phyloP scores from a whole-genome alignment of 179 eudicot genomes.

The Camellia oleifera region DNA sequence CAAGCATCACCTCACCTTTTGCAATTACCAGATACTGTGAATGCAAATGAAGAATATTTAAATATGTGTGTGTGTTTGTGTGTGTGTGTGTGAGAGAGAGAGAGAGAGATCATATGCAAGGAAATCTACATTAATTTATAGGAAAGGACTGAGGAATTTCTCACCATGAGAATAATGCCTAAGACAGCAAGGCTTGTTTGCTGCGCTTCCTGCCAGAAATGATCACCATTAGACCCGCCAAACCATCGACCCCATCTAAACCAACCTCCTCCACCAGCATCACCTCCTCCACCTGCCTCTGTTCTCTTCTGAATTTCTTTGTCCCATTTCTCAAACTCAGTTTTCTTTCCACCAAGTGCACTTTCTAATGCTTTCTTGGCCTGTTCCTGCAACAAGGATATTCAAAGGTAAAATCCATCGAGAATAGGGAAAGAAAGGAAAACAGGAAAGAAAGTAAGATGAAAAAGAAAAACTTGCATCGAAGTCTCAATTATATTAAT shows the following conservation, averaged over 20 bases:
- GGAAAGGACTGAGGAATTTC: neutral
- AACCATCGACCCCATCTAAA: constrained; percentile 67
- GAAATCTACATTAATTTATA: neutral
- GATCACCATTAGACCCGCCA: constrained; percentile 59
- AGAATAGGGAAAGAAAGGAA: neutral
- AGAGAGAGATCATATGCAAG: neutral
- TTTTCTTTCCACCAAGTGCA: constrained; percentile 76
- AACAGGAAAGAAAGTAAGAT: neutral
- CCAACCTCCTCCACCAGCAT: constrained; percentile 83
- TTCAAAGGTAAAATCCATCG: neutral
- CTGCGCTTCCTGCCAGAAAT: constrained; percentile 89
- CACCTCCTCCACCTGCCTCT: constrained; percentile 63
- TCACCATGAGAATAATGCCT: constrained; percentile 56
- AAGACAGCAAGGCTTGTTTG: constrained; percentile 63
- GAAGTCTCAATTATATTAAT: neutral
- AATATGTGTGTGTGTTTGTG: no score
- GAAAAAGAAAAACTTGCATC: neutral
- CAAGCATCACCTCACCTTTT: constrained; percentile 75
- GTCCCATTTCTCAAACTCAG: constrained; percentile 77
- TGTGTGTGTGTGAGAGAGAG: neutral
- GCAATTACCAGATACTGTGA: constrained; percentile 69
- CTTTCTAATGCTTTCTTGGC: constrained; percentile 87
- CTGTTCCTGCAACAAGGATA: constrained; percentile 50
- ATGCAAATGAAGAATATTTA: neutral
- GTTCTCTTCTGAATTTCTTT: constrained; percentile 73